A percentile compares a stretch with the other conserved stretches of the same genome.
Evolutionary conservation across 306 rosid genomes (phyloP).

Genomic region (Castanopsis chinensis): DNA sequence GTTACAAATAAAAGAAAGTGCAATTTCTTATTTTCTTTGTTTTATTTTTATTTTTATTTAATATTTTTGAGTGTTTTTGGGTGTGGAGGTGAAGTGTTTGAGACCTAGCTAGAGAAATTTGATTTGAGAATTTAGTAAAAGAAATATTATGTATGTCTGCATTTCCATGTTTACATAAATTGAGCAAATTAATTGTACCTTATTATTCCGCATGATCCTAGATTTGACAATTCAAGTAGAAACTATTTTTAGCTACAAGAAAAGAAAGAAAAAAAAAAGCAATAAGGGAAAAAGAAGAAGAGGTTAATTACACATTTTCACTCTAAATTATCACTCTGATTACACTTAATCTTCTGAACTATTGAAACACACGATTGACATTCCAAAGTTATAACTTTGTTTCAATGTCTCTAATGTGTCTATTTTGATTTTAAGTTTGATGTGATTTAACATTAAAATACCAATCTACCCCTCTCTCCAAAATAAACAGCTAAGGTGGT

Average conservation of each 20-base stretch:
- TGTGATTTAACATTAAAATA: too few species aligned
- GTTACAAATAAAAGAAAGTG: neutral
- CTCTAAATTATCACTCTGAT: too few species aligned
- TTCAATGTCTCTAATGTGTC: too few species aligned
- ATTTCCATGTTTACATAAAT: neutral
- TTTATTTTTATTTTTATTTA: too few species aligned
- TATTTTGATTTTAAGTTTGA: too few species aligned
- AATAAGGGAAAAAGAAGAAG: neutral
- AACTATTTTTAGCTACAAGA: neutral
- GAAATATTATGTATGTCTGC: neutral
- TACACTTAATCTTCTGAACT: too few species aligned
- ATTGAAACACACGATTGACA: too few species aligned
- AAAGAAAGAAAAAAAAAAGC: neutral
- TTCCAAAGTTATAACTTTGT: too few species aligned
- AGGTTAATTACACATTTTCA: too few species aligned
- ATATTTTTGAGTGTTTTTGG: too few species aligned
- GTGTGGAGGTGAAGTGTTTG: neutral
- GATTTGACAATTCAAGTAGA: neutral
- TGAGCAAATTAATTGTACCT: neutral
- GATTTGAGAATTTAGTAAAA: neutral
- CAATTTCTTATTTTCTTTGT: neutral
- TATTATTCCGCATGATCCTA: neutral
- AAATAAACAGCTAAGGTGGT: too few species aligned
- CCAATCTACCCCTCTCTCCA: too few species aligned
- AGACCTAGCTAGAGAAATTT: neutral